Evolutionary conservation across 2,329 filamentous ascomycete species (phyloP), one percentile per base, ranked within the genome.

Genomic region (Ophiostoma perfectum): DNA sequence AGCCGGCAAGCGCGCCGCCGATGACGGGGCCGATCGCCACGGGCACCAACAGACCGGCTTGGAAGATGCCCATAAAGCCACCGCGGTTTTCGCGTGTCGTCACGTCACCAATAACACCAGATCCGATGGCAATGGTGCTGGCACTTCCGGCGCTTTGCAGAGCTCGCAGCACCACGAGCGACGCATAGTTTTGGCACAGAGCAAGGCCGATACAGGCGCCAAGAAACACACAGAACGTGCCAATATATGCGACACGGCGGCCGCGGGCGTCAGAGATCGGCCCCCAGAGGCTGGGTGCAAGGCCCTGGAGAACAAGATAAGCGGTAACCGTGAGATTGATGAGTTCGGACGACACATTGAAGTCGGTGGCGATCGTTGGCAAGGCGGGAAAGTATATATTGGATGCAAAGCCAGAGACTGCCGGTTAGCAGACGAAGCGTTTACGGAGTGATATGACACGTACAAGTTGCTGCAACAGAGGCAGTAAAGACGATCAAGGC

Each of bases 21-120:
- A 91, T 78, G 0, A 89, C 81, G 0, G 89, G 88, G 0, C 85
- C 82, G 1, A 86, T 68, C 0, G 84, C 78, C 2, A 83, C 81
- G 0, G 82, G 83, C 44, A 90, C 74, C 2, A 87, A 85, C 65
- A 84, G 80, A 9, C 84, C 87, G 5, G 82, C 82, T 42, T 83
- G 84, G 36, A 87, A 85, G 70, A 88, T 83, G 66, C 86, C 90
- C 79, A 93, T 88, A 73, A 90, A 92, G 66, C 83, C 84, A 1
- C 91, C 91, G 72, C 91, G 81, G 75, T 93, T 88, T 0, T 84
- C 82, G 52, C 84, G 86, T 0, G 88, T 87, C 0, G 87, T 83
- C 7, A 93, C 82, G 73, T 94, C 91, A 0, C 88, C 88, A 9
- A 93, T 84, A 2, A 92, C 86, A 1, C 87, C 90, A 69, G 84